These are phyloP conservation scores for Candida parachauliodes DNA, from an alignment of 805 yeast species.

Conservation along the genomic window DNA sequence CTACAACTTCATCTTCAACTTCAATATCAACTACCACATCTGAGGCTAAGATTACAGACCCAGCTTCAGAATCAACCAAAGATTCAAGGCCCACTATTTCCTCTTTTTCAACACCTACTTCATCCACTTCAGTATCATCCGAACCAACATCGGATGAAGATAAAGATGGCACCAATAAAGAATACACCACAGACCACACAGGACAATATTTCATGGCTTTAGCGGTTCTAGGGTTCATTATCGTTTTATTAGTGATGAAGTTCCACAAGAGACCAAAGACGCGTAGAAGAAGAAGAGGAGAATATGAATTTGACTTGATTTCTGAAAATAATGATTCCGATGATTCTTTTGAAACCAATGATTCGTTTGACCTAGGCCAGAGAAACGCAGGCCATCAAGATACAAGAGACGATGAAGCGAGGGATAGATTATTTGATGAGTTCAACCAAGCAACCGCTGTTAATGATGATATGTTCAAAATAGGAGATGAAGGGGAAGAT, in stretches of 20 bases:
- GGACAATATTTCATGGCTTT: conserved; percentile 62
- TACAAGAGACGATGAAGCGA: too few species aligned
- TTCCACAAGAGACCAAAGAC: conserved; percentile 40
- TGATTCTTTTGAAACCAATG: conserved; percentile 15
- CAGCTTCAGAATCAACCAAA: conserved; percentile 3
- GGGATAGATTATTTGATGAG: too few species aligned
- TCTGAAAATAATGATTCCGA: conserved; percentile 29
- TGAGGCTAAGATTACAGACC: conserved; percentile 2
- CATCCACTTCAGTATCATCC: background rate
- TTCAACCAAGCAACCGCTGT: too few species aligned
- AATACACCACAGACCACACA: conserved; percentile 40
- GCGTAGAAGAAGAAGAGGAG: conserved; percentile 59
- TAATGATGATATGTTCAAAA: too few species aligned
- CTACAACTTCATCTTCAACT: background rate
- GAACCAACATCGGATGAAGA: conserved; percentile 7
- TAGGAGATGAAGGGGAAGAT: too few species aligned
- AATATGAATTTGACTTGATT: conserved; percentile 73
- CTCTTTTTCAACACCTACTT: background rate
- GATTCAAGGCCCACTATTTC: background rate
- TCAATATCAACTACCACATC: conserved; percentile 1
- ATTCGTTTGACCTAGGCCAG: conserved; percentile 33
- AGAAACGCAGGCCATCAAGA: too few species aligned
- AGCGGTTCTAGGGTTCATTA: conserved; percentile 55
- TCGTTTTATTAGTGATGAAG: conserved; percentile 44
- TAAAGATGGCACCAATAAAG: conserved; percentile 37